Evolutionary conservation across 2,329 filamentous ascomycete species (phyloP), one percentile per base, ranked within the genome.

Genomic region (Madurella fahalii): DNA sequence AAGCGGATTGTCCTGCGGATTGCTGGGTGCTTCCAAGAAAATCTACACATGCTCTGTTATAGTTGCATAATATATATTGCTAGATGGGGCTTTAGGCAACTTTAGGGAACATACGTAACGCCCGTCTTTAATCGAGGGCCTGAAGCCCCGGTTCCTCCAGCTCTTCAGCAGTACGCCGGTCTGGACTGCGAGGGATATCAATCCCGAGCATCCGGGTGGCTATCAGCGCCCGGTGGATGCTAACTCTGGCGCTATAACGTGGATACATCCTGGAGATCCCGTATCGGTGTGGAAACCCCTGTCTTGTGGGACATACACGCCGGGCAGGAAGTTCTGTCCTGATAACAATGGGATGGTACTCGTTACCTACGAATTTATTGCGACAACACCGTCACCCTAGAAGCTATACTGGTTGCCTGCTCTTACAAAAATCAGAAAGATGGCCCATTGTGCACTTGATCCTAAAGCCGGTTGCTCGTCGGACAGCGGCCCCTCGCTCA

Each of bases 21-120:
- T 55, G 47, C 53, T 55, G 43, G 53, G 53, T 55, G 15, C 8
- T 55, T 25, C 47, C 43, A 13, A 41, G 47, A 9, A 16, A 32
- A 12, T n/a, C 15, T 12, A 43, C 41, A 41, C 12, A 47, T 20
- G 42, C 18, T n/a, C 32, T 20, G 30, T 40, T 50, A 13, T 42
- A 47, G 15, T 34, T 13, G 52, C 47, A 13, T 34, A 50, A 43
- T 51, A 50, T 25, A 50, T 16, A 40, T 39, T 54, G 18, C 47
- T 54, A 16, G 47, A 30, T 13, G 37, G 30, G 52, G 42, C 42
- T 40, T 50, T 17, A 47, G 52, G 43, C 47, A 47, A 7, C 18
- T 46, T 16, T 42, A 54, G 47, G 47, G 47, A 15, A 5, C 40
- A 16, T 40, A 16, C 40, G 40, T 15, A 16, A 3, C 7, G n/a